Conservation (phyloP, 2,329 filamentous ascomycete genomes). For the Ophiocordyceps camponoti-saundersi region DNA sequence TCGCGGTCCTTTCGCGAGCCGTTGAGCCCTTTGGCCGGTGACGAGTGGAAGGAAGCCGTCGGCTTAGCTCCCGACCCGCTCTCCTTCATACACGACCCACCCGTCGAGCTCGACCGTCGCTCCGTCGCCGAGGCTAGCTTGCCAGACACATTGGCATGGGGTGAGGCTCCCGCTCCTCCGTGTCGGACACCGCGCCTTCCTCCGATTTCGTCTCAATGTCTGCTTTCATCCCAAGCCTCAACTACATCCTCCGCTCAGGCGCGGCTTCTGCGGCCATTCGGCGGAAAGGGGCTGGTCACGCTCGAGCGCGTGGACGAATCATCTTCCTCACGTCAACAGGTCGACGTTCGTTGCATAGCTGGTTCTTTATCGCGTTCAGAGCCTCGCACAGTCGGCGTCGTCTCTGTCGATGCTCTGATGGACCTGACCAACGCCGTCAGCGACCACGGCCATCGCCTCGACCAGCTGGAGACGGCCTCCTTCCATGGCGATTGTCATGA, state of each 20-base stretch:
- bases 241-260: slow-evolving; percentile 31
- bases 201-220: slow-evolving; percentile 31
- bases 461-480: slow-evolving; percentile 51
- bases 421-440: slow-evolving; percentile 35
- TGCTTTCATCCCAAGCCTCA: slow-evolving; percentile 35
- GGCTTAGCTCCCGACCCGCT: slow-evolving; percentile 12
- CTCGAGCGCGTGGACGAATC: slow-evolving; percentile 19
- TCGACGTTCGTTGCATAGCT: no score
- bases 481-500: slow-evolving; percentile 58
- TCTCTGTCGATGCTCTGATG: slow-evolving; percentile 21
- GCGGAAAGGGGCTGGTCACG: slow-evolving; percentile 36
- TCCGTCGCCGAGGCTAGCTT: slow-evolving; percentile 16
- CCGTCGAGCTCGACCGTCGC: slow-evolving; percentile 9
- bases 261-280: slow-evolving; percentile 36
- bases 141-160: slow-evolving; percentile 40
- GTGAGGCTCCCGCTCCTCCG: slow-evolving; percentile 22
- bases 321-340: neutral
- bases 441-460: slow-evolving; percentile 47
- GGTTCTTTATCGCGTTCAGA: neutral
- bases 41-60: slow-evolving; percentile 17
- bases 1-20: slow-evolving; percentile 26
- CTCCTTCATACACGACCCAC: slow-evolving; percentile 17
- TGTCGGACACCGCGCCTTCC: slow-evolving; percentile 16
- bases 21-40: slow-evolving; percentile 25
- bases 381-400: neutral